Conservation (phyloP, 257 asterid species). For the Perilla frutescens region DNA sequence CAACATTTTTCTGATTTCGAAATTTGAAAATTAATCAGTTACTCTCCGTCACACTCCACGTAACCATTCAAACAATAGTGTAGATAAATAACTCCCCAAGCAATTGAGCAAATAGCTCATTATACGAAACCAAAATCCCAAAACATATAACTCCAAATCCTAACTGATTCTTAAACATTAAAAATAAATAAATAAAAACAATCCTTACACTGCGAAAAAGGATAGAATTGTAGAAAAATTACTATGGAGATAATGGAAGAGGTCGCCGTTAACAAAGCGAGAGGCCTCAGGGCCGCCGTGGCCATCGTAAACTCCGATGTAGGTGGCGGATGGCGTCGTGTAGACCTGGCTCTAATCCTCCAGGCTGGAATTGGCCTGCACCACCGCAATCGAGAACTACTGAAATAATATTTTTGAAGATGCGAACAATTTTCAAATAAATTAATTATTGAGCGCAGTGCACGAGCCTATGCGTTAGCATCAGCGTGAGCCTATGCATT, state of each 20-base stretch:
- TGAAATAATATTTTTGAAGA: no score
- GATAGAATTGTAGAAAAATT: constrained; percentile 1
- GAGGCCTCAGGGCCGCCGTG: constrained; percentile 99
- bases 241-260: constrained; percentile 83
- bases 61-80: not conserved
- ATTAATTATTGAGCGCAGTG: no score
- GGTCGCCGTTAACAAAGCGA: constrained; percentile 79
- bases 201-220: not conserved
- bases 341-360: constrained; percentile 97
- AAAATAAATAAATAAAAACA: not conserved
- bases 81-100: constrained; percentile 1
- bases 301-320: constrained; percentile 93
- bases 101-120: constrained; percentile 13
- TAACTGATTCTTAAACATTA: not conserved
- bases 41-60: not conserved
- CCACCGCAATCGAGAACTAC: constrained; percentile 91
- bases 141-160: constrained; percentile 16
- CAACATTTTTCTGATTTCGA: not conserved
- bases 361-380: constrained; percentile 85
- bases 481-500: no score
- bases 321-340: constrained; percentile 88
- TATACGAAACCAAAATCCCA: constrained; percentile 15
- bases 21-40: not conserved
- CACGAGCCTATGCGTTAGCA: no score
- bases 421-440: no score